Evolutionary conservation across 2,329 filamentous ascomycete species (phyloP).

Genomic region (Cladobotryum mycophilum): DNA sequence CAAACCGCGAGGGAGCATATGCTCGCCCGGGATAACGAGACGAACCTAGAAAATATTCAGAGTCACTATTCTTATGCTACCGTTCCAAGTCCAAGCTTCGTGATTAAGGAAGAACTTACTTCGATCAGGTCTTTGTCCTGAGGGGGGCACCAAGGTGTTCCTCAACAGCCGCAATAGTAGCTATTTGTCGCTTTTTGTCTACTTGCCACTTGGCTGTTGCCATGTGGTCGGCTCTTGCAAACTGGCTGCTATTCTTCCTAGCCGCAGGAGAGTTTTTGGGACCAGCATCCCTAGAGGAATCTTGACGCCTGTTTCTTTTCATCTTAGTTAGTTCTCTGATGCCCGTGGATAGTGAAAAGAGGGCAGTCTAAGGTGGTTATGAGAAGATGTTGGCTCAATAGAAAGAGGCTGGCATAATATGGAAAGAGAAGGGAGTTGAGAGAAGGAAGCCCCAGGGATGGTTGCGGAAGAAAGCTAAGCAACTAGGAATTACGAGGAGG

Average conservation of each 20-base stretch:
- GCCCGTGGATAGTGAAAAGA: too few relatives aligned
- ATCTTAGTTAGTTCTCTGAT: too few relatives aligned
- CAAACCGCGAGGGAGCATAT: constrained; percentile 21
- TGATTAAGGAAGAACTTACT: constrained; percentile 10
- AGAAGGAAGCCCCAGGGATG: too few relatives aligned
- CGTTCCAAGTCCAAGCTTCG: neutral
- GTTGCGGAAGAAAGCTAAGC: too few relatives aligned
- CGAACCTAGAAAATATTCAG: constrained; percentile 14
- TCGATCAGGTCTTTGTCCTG: constrained; percentile 17
- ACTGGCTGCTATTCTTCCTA: neutral
- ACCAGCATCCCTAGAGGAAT: neutral
- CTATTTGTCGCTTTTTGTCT: constrained; percentile 15
- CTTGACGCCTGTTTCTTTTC: too few relatives aligned
- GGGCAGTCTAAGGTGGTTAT: too few relatives aligned
- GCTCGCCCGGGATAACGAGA: constrained; percentile 24
- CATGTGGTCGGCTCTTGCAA: constrained; percentile 9
- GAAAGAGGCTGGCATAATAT: too few relatives aligned
- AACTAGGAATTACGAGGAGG: too few relatives aligned
- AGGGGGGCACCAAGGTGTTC: constrained; percentile 20
- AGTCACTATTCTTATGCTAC: neutral
- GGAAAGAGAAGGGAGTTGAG: too few relatives aligned
- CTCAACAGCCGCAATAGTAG: constrained; percentile 13
- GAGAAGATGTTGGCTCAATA: too few relatives aligned
- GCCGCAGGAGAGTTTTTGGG: neutral
- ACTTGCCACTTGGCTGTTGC: constrained; percentile 19